Base-by-base conservation (phyloP, 106 monocot species). In the Posidonia australis region DNA sequence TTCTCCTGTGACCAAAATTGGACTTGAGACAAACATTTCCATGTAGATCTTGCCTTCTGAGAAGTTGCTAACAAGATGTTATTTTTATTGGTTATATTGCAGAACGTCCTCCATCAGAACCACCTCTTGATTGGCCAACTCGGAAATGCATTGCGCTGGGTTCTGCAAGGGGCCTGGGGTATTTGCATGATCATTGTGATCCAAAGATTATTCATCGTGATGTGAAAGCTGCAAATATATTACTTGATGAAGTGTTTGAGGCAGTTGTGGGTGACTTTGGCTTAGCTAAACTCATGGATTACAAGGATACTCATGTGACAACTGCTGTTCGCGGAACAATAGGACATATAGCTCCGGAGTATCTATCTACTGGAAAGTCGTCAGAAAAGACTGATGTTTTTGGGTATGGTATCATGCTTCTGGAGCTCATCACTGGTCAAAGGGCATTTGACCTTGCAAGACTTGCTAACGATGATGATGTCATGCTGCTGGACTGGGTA, bases 101-200 rank as follows among this genome's bases (percentile, higher is more conserved):
- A 68, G 68, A 68, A 32, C 68, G 68, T 53, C 42, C 46, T 20
- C 62, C 31, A 31, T 41, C 28, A 11, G 60, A 52, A 30, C 62
- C 49, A 7, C 51, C 51, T 30, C 64, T 64, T 64, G 72, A 55
- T 42, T 64, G 54, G 64, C 51, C 54, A 28, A 64, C 49, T 42
- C 62, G 72, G 14, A 64, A 72, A 56, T 12, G 55, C 9, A 72
- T 72, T 26, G 72, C 72, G 4, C 45, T 72, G 72, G 72, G 72
- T 32, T 20, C 72, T 45, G 63, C 72, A 44, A 63, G 72, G 18
- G 72, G 72, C 0, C 72, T 72, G 6, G 43, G 52, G 1, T 72
- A 72, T 42, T 64, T 71, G 71, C 71, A 71, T 36, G 71, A 71
- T 25, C 71, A 71, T 22, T 71, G 71, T 62, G 71, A 71, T 62